These are phyloP conservation scores for Lactarius hatsudake DNA, from an alignment of 768 basidiomycete species.

Conservation along the genomic window DNA sequence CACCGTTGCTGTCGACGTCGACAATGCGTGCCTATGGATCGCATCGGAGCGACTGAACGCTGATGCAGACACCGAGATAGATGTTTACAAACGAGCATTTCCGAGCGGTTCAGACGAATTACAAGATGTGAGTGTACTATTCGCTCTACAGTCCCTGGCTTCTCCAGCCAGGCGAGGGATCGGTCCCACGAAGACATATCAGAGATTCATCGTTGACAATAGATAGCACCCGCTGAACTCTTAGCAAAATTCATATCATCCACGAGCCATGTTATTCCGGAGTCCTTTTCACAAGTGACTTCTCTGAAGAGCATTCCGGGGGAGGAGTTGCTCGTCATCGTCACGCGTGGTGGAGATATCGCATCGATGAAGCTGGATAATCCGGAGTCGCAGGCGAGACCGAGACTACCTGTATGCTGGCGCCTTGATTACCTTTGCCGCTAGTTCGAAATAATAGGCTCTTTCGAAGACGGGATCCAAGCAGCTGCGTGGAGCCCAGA, in stretches of 20 bases:
- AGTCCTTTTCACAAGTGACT: slow-evolving; percentile 39
- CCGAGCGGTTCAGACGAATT: not conserved
- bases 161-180: not conserved
- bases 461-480: slow-evolving; percentile 78
- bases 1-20: slow-evolving; percentile 16
- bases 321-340: slow-evolving; percentile 58
- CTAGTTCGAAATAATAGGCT: slow-evolving; percentile 80
- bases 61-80: slow-evolving; percentile 25
- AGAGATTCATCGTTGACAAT: not conserved
- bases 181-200: not conserved
- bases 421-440: not conserved
- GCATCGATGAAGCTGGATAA: slow-evolving; percentile 59
- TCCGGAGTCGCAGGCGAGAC: slow-evolving; percentile 43
- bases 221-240: slow-evolving; percentile 13
- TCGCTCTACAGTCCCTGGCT: not conserved
- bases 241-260: slow-evolving; percentile 22
- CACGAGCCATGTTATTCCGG: slow-evolving; percentile 13
- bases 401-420: not conserved
- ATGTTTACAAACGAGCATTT: slow-evolving; percentile 14
- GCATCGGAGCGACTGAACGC: slow-evolving; percentile 25
- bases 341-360: slow-evolving; percentile 83
- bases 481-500: slow-evolving; percentile 92
- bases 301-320: slow-evolving; percentile 61
- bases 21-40: slow-evolving; percentile 23
- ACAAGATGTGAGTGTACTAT: slow-evolving; percentile 4